Conservation (phyloP, 164 flowering plant species). For the Chimonanthus praecox region DNA sequence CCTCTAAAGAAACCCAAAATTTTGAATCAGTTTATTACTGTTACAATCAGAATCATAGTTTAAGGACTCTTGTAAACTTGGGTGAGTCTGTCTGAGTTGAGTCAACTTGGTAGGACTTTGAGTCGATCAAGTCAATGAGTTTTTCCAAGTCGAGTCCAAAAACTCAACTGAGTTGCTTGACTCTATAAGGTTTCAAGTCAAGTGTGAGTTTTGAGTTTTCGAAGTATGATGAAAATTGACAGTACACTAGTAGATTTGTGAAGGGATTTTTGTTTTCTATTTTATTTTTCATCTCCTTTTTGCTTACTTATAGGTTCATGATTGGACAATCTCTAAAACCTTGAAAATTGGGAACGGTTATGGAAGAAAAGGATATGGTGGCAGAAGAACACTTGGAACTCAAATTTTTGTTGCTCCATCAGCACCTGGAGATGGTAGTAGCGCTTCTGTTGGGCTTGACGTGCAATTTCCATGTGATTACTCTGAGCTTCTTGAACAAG, state of each 20-base stretch:
- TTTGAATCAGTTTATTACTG: no score
- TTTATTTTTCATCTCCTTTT: no score
- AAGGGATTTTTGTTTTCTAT: not conserved
- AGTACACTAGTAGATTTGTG: not conserved
- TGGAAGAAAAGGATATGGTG: not conserved
- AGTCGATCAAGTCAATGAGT: not conserved
- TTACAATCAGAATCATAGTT: no score
- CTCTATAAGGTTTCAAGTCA: no score
- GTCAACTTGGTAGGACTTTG: not conserved
- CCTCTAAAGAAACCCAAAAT: no score
- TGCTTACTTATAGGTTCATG: not conserved
- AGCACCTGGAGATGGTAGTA: conserved; percentile 29
- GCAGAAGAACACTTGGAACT: conserved; percentile 12
- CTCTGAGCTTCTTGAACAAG: conserved; percentile 68
- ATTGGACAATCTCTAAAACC: not conserved
- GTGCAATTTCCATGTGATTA: conserved; percentile 71
- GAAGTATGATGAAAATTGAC: not conserved
- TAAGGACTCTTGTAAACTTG: no score
- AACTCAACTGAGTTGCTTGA: no score
- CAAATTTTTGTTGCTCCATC: conserved; percentile 15
- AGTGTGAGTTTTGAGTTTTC: no score
- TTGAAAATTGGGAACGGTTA: not conserved
- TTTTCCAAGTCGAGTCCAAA: no score
- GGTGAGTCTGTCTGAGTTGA: not conserved
- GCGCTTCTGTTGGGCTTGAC: conserved; percentile 30